Evolutionary conservation across 495 filamentous ascomycete genomes (phyloP), one percentile per base, ranked within the genome.

Genomic region (Acidomyces sp.): DNA sequence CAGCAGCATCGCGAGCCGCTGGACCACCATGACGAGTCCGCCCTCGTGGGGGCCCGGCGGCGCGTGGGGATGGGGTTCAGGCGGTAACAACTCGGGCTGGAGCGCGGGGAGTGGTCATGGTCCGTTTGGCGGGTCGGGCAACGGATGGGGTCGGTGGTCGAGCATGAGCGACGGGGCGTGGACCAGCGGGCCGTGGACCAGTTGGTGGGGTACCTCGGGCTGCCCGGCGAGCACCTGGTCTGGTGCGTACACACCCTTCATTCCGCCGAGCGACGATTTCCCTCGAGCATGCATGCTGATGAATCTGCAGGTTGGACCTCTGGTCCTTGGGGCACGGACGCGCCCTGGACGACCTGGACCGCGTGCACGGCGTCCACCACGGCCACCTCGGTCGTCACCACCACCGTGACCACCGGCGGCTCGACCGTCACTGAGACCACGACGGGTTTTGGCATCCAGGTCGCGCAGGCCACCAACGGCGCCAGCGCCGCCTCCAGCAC

Each of bases 321-420:
- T 2, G 56, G 55, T 1, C 28, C 43, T 1, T 60, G 56, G 56
- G 39, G 31, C 23, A 52, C 54, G 5, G 29, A 17, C 23, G 55
- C 57, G 18, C 55, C 53, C 0, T 60, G 57, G 57, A 58, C 55
- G 3, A 55, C 47, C 1, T 60, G 57, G 57, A 21, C 37, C 1
- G 57, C 43, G 6, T 60, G 57, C 45, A 42, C 51, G 0, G 53
- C 49, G 1, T 44, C 24, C 22, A 60, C 55, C 0, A 60, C 55
- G 9, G 51, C 43, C 6, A 56, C 51, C 0, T 46, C 37, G 12
- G 46, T 54, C 1, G 27, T 46, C 4, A 58, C 57, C 22, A 57
- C 45, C 5, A 58, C 51, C 1, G 40, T 56, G 11, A 41, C 29
- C 9, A 23, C 39, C 3, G 33, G 26, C 25, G 55, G 57, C 0